Evolutionary conservation across 2,329 filamentous ascomycete genomes (phyloP).

Genomic region (Thielaviopsis populi): DNA sequence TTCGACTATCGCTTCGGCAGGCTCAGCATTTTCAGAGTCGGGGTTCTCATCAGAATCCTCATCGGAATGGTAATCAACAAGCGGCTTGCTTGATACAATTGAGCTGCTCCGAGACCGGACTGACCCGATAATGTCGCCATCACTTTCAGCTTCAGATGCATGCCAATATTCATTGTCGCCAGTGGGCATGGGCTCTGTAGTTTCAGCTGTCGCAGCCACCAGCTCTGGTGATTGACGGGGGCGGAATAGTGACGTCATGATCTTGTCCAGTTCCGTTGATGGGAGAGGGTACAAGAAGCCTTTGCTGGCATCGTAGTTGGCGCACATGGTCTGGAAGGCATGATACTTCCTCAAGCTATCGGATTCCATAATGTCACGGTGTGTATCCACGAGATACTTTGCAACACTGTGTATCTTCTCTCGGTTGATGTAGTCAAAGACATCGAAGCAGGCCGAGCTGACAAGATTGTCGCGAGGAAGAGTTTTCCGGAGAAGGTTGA

Average conservation of each 20-base stretch:
- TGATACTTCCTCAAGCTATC: slow-evolving; percentile 56
- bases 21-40: slow-evolving; percentile 34
- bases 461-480: slow-evolving; percentile 87
- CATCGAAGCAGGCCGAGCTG: slow-evolving; percentile 82
- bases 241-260: slow-evolving; percentile 9
- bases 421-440: slow-evolving; percentile 80
- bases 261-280: slow-evolving; percentile 8
- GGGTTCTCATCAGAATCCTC: slow-evolving; percentile 52
- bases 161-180: slow-evolving; percentile 76
- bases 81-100: slow-evolving; percentile 48
- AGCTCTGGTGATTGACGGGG: slow-evolving; percentile 11
- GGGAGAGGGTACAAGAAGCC: slow-evolving; percentile 35
- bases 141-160: slow-evolving; percentile 49
- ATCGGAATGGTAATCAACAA: slow-evolving; percentile 88
- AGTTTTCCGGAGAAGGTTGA: slow-evolving; percentile 69
- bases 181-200: slow-evolving; percentile 5
- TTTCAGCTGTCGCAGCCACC: background rate
- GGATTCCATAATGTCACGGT: slow-evolving; percentile 63
- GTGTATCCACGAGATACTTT: slow-evolving; percentile 69
- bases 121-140: slow-evolving; percentile 10
- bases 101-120: slow-evolving; percentile 19
- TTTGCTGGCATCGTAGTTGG: slow-evolving; percentile 64
- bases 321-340: slow-evolving; percentile 55
- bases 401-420: slow-evolving; percentile 70
- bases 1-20: background rate